Percentiles rank a stretch among this genome's conserved stretches.
phyloP scores from a whole-genome alignment of 768 basidiomycete species.

The Mycena olivaceomarginata region DNA sequence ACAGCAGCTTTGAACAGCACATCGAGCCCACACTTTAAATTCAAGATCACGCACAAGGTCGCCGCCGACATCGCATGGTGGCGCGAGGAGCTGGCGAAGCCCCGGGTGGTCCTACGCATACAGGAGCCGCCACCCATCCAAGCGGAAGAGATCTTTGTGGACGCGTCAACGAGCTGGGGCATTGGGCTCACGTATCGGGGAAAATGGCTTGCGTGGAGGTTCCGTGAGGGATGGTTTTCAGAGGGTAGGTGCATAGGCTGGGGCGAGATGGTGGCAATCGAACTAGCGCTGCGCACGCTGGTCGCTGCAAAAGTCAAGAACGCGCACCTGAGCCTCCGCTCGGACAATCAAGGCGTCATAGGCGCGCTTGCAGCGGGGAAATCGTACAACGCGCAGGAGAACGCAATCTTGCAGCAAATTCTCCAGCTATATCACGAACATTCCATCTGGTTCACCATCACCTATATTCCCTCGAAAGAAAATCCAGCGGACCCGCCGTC shows the following conservation, averaged over 20 bases:
- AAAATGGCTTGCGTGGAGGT: constrained; percentile 63
- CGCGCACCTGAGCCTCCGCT: constrained; percentile 55
- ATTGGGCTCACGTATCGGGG: constrained; percentile 61
- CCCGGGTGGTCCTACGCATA: constrained; percentile 5
- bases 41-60: background rate
- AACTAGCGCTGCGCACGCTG: constrained; percentile 60
- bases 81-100: background rate
- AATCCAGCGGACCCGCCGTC: constrained; percentile 61
- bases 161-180: constrained; percentile 62
- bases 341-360: constrained; percentile 65
- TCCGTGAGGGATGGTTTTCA: constrained; percentile 54
- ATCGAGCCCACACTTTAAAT: background rate
- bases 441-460: constrained; percentile 48
- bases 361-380: constrained; percentile 51
- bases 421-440: constrained; percentile 45
- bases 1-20: background rate
- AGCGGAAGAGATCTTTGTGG: constrained; percentile 57
- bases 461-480: constrained; percentile 54
- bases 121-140: constrained; percentile 23
- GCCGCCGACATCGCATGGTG: background rate
- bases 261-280: constrained; percentile 67
- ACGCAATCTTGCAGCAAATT: constrained; percentile 53
- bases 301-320: constrained; percentile 47
- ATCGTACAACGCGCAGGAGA: constrained; percentile 51
- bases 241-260: constrained; percentile 61